These are phyloP conservation scores for Nissolia schottii DNA, from an alignment of 306 rosid genomes.

Conservation along the genomic window DNA sequence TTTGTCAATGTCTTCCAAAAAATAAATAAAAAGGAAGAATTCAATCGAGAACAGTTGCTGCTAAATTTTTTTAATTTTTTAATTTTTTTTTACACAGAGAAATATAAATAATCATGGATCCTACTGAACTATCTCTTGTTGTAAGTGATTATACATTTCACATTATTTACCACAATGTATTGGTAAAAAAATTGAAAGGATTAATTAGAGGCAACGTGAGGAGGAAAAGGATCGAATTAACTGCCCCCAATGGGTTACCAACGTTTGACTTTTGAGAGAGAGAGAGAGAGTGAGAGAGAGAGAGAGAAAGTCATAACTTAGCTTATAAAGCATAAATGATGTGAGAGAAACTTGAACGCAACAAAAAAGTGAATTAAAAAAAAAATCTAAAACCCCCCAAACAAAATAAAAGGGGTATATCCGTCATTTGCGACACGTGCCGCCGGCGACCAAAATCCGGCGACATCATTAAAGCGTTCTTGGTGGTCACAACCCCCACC, in stretches of 20 bases:
- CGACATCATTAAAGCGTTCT: slow-evolving; percentile 29
- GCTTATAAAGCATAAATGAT: neutral
- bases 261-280: slow-evolving; percentile 46
- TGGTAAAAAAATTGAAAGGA: neutral
- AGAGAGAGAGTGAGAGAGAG: neutral
- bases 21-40: neutral
- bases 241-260: slow-evolving; percentile 12
- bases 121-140: no score
- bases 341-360: no score
- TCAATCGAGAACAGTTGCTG: neutral
- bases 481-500: slow-evolving; percentile 31
- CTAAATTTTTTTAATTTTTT: no score
- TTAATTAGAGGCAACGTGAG: neutral
- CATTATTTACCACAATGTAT: neutral
- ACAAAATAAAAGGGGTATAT: neutral
- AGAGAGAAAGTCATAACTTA: neutral
- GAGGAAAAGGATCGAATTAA: slow-evolving; percentile 20
- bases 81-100: no score
- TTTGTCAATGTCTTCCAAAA: neutral
- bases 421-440: slow-evolving; percentile 4
- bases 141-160: no score
- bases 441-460: slow-evolving; percentile 20
- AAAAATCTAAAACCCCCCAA: neutral
- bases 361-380: neutral
- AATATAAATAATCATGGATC: no score